Conservation (phyloP, 768 basidiomycete genomes). For the Pulveroboletus sp. region DNA sequence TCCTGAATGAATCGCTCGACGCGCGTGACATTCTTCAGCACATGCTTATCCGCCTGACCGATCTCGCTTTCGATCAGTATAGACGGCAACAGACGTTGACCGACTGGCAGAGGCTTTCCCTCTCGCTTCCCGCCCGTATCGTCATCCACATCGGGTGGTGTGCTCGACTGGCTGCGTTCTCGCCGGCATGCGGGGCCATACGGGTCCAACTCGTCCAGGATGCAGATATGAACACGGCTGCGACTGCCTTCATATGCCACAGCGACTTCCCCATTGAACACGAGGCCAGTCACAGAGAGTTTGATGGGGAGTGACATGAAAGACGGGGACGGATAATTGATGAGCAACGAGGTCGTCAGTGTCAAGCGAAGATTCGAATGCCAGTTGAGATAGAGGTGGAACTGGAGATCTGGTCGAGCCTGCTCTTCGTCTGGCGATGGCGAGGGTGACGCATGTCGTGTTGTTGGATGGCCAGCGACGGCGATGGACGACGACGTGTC, state of each 20-base stretch:
- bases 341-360: conserved; percentile 87
- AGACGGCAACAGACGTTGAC: conserved; percentile 78
- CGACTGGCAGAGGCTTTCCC: conserved; percentile 71
- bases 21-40: conserved; percentile 91
- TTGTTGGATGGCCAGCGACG: conserved; percentile 16
- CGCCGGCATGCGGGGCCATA: conserved; percentile 72
- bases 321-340: conserved; percentile 94
- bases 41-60: conserved; percentile 93
- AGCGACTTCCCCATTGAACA: conserved; percentile 84
- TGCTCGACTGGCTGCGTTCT: conserved; percentile 42
- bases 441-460: conserved; percentile 12
- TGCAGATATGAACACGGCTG: conserved; percentile 79
- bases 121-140: conserved; percentile 45
- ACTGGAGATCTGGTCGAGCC: conserved; percentile 66
- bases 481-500: conserved; percentile 14
- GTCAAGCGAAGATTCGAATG: conserved; percentile 86
- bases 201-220: conserved; percentile 85
- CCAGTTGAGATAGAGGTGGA: conserved; percentile 85
- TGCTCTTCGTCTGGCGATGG: conserved; percentile 25
- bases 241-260: conserved; percentile 89
- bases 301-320: conserved; percentile 98
- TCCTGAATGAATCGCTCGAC: conserved; percentile 96
- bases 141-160: conserved; percentile 65
- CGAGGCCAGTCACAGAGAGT: conserved; percentile 84
- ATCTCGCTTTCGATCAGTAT: conserved; percentile 97